Evolutionary conservation across 2,329 filamentous ascomycete genomes (phyloP).

Genomic region (Leptodontidium sp.): DNA sequence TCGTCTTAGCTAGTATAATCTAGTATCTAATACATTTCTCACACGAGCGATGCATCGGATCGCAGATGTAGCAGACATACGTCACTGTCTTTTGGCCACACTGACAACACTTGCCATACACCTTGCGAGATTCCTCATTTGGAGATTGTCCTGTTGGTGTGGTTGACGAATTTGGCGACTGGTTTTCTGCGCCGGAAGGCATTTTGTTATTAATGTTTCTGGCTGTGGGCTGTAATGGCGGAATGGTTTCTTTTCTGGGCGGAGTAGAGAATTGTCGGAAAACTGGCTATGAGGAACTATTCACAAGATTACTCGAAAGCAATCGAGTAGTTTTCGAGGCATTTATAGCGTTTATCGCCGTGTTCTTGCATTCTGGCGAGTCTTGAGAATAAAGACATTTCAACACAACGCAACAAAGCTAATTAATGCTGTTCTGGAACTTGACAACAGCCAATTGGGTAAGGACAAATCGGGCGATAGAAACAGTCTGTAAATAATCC

Average conservation of each 20-base stretch:
- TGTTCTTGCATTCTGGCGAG: no score
- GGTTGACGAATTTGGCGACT: neutral
- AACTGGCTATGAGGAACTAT: neutral
- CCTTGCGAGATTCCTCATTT: neutral
- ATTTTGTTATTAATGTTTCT: neutral
- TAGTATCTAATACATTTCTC: neutral
- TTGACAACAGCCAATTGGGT: no score
- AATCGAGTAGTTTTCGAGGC: no score
- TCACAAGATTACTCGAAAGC: no score
- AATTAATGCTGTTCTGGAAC: no score
- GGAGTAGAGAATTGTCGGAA: neutral
- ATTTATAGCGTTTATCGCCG: no score
- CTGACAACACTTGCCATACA: conserved; percentile 8
- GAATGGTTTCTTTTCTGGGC: neutral
- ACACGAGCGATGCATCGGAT: conserved; percentile 2
- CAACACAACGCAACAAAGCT: no score
- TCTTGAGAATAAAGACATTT: no score
- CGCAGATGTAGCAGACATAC: conserved; percentile 5
- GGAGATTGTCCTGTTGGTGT: neutral
- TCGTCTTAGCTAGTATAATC: neutral
- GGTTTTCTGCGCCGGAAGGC: neutral
- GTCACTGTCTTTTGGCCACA: neutral
- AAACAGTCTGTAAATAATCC: no score
- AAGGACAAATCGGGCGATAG: no score
- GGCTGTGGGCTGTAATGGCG: neutral